Base-by-base conservation (phyloP, 768 basidiomycete genomes). In the Rickenella mellea region DNA sequence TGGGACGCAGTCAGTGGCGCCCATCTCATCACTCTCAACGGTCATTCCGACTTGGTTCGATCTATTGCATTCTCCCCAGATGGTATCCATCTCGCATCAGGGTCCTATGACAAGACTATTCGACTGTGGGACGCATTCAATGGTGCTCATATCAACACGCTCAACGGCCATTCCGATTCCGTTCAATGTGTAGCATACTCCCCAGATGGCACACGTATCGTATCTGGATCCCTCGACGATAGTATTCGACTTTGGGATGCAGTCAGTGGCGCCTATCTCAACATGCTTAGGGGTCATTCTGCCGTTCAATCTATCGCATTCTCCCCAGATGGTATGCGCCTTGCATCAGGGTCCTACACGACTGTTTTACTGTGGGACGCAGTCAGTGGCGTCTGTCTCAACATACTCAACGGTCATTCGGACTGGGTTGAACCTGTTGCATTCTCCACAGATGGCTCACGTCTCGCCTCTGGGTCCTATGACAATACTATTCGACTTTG, bases 11-110 rank as follows among this genome's bases (percentile, higher is more conserved):
- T n/a, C n/a, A n/a, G n/a, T n/a, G n/a, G n/a, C n/a, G n/a, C n/a
- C n/a, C n/a, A 42, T 42, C 10, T 21, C 25, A 2, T 47, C 35
- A n/a, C n/a, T n/a, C 21, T 42, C 36, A 21, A 37, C 15, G 49
- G 44, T 4, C 49, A 51, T n/a, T 41, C 22, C 14, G 27, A 43
- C 27, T 1, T 4, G 4, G 36, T 52, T 1, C 15, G 21, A 1
- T 48, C 47, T 11, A 28, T 52, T 11, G 38, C 48, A 28, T 50
- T 46, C 40, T 54, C 54, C 10, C 48, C 46, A 2, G 53, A 55
- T 39, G 37, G 49, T n/a, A 43, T 21, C 7, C 27, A 27, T 10
- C 30, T 54, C 19, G 48, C 30, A 4, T 54, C 53, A 17, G 48
- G 42, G 2, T 41, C 50, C 17, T 11, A 29, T 8, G 50, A 50